Evolutionary conservation across 805 yeast species (phyloP), one percentile per base, ranked within the genome.

Genomic region (Starmerella bombi): DNA sequence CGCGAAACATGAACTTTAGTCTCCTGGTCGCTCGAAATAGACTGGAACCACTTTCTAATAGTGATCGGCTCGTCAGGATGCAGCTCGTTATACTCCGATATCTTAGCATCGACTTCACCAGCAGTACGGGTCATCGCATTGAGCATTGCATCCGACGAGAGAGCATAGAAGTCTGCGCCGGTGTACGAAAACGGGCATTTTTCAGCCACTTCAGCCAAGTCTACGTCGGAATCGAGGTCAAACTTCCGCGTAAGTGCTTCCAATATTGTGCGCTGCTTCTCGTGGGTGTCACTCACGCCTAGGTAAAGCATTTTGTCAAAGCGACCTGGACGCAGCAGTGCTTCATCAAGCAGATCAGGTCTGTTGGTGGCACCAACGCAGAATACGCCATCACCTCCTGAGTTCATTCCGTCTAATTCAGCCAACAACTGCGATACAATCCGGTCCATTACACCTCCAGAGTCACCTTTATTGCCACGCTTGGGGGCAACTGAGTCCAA

Each of bases 341-440:
- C 96, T 57, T 88, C 96, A 57, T 91, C 98, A 32, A 91, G 65
- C 47, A 91, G 64, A 63, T 91, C 98, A 0, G 98, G 98, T 53
- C 98, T 70, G 54, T 91, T 91, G 0, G 98, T 91, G 4, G 98
- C 98, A n/a, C 98, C 98, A 33, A 91, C 94, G 4, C 88, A 96
- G 59, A 91, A 91, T 0, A 91, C 95, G 5, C 96, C 97, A 43
- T 79, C 85, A 3, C 77, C 80, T 5, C 80, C 80, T 8, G 78
- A 78, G 12, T 65, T 58, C 96, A 88, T 88, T 20, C 97, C 97
- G 57, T 91, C 98, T 33, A 91, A 66, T 59, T 91, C 98, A 0
- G 97, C 95, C 38, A 91, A 66, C 30, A 91, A 64, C 59, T 91
- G 98, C 0, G 96, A 86, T 0, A 91, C 98, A 49, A 91, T 91